A percentile compares a stretch with the other conserved stretches of the same genome.
phyloP scores from a whole-genome alignment of 257 asterid genomes.

The Gynochthodes officinalis region DNA sequence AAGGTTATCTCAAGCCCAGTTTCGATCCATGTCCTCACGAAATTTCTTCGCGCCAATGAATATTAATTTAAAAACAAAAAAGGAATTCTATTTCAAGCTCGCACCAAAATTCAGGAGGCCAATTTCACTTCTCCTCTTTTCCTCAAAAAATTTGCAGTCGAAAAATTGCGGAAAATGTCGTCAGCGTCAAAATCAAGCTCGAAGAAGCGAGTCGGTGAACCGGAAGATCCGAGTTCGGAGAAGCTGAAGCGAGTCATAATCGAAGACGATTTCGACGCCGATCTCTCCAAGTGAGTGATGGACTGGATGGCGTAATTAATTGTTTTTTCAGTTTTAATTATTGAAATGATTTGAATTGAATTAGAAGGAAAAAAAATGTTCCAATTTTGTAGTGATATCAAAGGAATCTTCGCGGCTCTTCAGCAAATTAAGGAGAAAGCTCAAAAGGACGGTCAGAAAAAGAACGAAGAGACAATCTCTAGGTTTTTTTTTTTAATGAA shows the following conservation, averaged over 20 bases:
- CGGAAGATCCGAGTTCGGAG: conserved; percentile 49
- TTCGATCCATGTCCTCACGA: neutral
- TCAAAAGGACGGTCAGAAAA: conserved; percentile 80
- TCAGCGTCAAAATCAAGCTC: conserved; percentile 53
- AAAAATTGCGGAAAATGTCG: conserved; percentile 47
- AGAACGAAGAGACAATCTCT: conserved; percentile 88
- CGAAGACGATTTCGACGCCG: conserved; percentile 81
- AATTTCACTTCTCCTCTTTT: neutral
- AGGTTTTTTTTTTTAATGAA: conserved; percentile 34
- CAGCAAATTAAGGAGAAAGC: conserved; percentile 85
- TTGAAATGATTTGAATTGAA: conserved; percentile 6
- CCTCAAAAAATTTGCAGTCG: neutral
- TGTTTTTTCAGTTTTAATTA: neutral
- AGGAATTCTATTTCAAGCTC: neutral
- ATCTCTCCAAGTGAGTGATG: conserved; percentile 67
- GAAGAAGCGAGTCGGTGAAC: conserved; percentile 52
- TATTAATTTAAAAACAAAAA: neutral
- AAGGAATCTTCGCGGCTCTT: conserved; percentile 84
- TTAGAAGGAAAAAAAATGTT: neutral
- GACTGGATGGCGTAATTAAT: neutral
- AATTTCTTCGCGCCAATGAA: conserved; percentile 14
- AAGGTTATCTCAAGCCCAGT: no score
- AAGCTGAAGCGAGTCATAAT: conserved; percentile 43
- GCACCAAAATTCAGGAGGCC: neutral
- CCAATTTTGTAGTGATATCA: conserved; percentile 58